These are phyloP conservation scores for Hysterium pulicare DNA, from an alignment of 2,329 filamentous ascomycete genomes.

Conservation along the genomic window DNA sequence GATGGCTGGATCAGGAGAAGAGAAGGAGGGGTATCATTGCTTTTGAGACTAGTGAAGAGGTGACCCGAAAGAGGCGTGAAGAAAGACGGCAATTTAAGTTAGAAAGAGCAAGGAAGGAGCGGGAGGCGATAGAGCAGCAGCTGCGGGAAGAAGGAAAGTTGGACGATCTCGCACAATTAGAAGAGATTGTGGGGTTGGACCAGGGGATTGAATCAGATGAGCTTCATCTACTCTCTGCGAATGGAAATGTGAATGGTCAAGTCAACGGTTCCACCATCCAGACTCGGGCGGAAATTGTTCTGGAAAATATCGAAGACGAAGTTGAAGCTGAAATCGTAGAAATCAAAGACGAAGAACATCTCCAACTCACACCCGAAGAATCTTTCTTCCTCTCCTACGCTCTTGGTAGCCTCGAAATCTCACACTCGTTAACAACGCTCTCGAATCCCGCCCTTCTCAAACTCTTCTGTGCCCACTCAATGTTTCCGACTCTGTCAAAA, in stretches of 20 bases:
- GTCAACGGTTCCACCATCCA: neutral
- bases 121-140: conserved; percentile 76
- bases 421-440: conserved; percentile 42
- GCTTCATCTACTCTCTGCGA: neutral
- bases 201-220: conserved; percentile 14
- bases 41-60: conserved; percentile 73
- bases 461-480: conserved; percentile 67
- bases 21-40: conserved; percentile 63
- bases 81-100: conserved; percentile 84
- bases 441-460: conserved; percentile 49
- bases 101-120: conserved; percentile 83
- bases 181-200: conserved; percentile 17
- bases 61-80: conserved; percentile 71
- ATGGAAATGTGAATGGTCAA: neutral
- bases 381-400: conserved; percentile 85
- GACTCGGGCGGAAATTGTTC: neutral
- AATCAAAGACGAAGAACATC: conserved; percentile 67
- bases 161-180: conserved; percentile 26
- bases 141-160: conserved; percentile 52
- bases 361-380: conserved; percentile 89
- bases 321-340: conserved; percentile 10
- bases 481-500: conserved; percentile 56
- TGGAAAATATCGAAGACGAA: conserved; percentile 9
- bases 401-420: conserved; percentile 68
- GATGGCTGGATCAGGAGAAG: conserved; percentile 83